Evolutionary conservation across 176 grass and related monocot species (phyloP).

Genomic region (Rhynchospora tenuis): DNA sequence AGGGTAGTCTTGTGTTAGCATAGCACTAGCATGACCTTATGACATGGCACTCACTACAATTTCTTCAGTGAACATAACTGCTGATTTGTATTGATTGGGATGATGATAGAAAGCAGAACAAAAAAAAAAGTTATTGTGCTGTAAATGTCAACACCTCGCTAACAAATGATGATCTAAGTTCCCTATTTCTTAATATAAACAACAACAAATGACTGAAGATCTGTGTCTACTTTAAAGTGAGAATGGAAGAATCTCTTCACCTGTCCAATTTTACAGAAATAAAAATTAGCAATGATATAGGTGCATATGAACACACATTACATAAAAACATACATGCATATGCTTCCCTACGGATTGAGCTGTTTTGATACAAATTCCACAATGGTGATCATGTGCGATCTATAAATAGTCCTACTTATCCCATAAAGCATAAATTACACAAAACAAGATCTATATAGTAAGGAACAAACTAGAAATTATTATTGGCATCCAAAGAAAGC

Average conservation of each 20-base stretch:
- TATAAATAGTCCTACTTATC: too few species aligned
- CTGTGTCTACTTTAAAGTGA: conserved; percentile 84
- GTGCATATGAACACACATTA: too few species aligned
- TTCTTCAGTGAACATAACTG: background rate
- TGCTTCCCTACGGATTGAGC: too few species aligned
- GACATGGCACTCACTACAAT: background rate
- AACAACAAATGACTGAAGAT: conserved; percentile 66
- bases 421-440: too few species aligned
- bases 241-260: conserved; percentile 84
- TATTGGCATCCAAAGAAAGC: too few species aligned
- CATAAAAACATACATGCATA: too few species aligned
- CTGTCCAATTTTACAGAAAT: conserved; percentile 36
- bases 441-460: too few species aligned
- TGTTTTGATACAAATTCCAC: too few species aligned
- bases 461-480: too few species aligned
- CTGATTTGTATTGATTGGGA: background rate
- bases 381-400: too few species aligned
- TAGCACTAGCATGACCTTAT: background rate
- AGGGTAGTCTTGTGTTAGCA: background rate
- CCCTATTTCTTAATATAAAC: conserved; percentile 28
- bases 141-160: background rate
- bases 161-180: too few species aligned
- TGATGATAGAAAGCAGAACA: background rate
- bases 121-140: background rate
- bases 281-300: background rate